phyloP scores from a whole-genome alignment of 495 filamentous ascomycete species.

The Aspergillus sparsus region DNA sequence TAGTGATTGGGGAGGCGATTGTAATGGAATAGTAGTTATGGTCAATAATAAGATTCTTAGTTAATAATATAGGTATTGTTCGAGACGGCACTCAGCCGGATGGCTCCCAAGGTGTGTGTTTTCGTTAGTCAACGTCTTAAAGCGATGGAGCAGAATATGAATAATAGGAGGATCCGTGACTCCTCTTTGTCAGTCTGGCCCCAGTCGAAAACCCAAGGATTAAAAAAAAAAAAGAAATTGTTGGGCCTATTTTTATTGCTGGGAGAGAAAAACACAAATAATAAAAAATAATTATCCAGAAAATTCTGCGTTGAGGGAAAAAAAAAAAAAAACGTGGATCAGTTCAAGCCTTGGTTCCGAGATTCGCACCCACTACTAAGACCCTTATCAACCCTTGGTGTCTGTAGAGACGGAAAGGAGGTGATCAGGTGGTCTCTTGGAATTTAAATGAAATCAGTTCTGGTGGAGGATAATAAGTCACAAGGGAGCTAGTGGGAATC shows the following conservation, averaged over 20 bases:
- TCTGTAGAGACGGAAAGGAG: not conserved
- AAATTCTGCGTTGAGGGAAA: slow-evolving; percentile 10
- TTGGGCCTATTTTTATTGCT: not conserved
- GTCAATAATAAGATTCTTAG: not conserved
- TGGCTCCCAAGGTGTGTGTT: slow-evolving; percentile 21
- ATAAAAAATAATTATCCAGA: slow-evolving; percentile 6
- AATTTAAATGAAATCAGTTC: slow-evolving; percentile 1
- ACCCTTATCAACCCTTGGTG: slow-evolving; percentile 19
- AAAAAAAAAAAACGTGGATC: slow-evolving; percentile 24
- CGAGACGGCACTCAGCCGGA: slow-evolving; percentile 10
- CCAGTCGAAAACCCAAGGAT: slow-evolving; percentile 7
- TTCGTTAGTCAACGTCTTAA: slow-evolving; percentile 23
- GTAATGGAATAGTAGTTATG: slow-evolving; percentile 10
- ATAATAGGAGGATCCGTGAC: slow-evolving; percentile 25
- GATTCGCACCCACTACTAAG: slow-evolving; percentile 24
- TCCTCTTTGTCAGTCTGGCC: slow-evolving; percentile 11
- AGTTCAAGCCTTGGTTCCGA: slow-evolving; percentile 26
- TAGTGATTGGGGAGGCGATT: not conserved
- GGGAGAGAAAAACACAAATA: slow-evolving; percentile 5
- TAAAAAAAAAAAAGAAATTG: slow-evolving; percentile 12
- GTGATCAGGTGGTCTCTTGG: slow-evolving; percentile 1
- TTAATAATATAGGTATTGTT: not conserved
- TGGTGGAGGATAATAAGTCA: not conserved
- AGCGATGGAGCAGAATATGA: slow-evolving; percentile 18
- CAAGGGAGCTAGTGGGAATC: not conserved